Percentiles rank a stretch among this genome's conserved stretches.
These are phyloP conservation scores for Pichia sp. DNA, from an alignment of 1,139 yeast species.

Conservation along the genomic window DNA sequence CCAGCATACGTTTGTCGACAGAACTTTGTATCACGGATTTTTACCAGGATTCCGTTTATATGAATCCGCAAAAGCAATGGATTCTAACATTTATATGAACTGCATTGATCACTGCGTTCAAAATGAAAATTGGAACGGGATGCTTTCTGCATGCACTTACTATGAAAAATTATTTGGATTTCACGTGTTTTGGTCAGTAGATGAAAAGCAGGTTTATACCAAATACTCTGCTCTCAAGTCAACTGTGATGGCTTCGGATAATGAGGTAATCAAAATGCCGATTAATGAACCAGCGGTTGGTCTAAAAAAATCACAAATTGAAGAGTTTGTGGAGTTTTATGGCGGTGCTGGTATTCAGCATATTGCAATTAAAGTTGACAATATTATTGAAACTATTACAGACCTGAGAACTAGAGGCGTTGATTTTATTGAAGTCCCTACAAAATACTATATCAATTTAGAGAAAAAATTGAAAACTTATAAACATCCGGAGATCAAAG, in stretches of 20 bases:
- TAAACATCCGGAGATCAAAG: constrained; percentile 36
- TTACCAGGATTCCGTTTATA: constrained; percentile 39
- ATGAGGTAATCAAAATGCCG: constrained; percentile 67
- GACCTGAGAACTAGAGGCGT: constrained; percentile 51
- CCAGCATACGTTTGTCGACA: constrained; percentile 58
- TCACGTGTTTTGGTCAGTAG: constrained; percentile 78
- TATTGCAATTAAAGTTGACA: constrained; percentile 55
- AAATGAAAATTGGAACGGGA: constrained; percentile 62
- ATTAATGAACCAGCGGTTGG: constrained; percentile 78
- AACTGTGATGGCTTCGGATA: constrained; percentile 65
- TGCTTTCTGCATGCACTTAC: constrained; percentile 48
- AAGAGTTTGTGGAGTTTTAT: constrained; percentile 68
- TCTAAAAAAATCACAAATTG: constrained; percentile 61
- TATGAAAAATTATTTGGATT: constrained; percentile 63
- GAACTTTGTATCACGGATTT: constrained; percentile 37
- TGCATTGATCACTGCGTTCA: constrained; percentile 74
- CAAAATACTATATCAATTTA: constrained; percentile 46
- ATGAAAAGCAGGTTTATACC: constrained; percentile 64
- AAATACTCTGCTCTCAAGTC: constrained; percentile 62
- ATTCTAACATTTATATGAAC: constrained; percentile 25
- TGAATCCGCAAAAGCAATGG: not conserved
- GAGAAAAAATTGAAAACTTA: constrained; percentile 31
- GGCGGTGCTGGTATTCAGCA: constrained; percentile 84
- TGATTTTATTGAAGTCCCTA: constrained; percentile 57
- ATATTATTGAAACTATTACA: constrained; percentile 52